These are phyloP conservation scores for Xylaria scruposa DNA, from an alignment of 495 filamentous ascomycete genomes.

Conservation along the genomic window DNA sequence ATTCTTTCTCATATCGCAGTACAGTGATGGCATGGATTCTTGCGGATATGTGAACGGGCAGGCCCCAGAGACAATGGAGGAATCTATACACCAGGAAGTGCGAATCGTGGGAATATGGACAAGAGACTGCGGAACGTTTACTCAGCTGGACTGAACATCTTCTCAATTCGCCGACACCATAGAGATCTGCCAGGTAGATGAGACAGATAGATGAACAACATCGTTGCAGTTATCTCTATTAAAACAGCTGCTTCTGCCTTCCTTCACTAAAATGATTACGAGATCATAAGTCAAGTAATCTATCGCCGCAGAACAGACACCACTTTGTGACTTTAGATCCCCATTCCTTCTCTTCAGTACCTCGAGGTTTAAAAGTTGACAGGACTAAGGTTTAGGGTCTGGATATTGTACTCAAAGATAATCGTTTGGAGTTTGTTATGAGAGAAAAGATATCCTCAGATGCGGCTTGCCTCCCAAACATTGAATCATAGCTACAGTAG, in stretches of 20 bases:
- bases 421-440: no score
- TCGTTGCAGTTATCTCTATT: not conserved
- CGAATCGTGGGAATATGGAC: not conserved
- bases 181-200: not conserved
- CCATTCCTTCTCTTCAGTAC: no score
- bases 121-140: not conserved
- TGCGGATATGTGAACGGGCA: not conserved
- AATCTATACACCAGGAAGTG: not conserved
- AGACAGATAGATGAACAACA: not conserved
- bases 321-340: no score
- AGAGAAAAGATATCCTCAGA: no score
- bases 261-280: not conserved
- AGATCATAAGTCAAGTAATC: no score
- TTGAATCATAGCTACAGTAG: no score
- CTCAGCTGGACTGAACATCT: not conserved
- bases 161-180: not conserved
- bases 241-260: not conserved
- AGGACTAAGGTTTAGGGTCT: no score
- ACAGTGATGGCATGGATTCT: not conserved
- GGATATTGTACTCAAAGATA: no score
- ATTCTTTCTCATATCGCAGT: not conserved
- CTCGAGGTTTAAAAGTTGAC: no score
- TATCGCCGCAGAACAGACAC: no score
- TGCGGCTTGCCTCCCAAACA: no score
- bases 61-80: not conserved